Conservation (phyloP, 2,329 filamentous ascomycete genomes). For the Neofusicoccum umdonicola region DNA sequence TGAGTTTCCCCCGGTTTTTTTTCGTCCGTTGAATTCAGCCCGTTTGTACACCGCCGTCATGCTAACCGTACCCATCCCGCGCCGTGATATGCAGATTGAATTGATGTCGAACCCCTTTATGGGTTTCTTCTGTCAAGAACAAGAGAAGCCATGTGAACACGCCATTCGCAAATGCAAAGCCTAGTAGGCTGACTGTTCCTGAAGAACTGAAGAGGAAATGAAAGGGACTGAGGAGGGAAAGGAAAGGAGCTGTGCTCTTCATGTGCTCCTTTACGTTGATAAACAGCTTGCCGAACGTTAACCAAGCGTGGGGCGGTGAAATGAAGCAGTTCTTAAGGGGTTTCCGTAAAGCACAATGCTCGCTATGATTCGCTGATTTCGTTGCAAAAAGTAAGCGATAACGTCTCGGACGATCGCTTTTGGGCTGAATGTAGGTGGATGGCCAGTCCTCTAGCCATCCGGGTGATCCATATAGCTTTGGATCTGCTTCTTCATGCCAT, state of each 20-base stretch:
- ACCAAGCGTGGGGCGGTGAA: neutral
- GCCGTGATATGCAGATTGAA: neutral
- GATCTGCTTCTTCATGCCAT: constrained; percentile 60
- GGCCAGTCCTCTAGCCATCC: neutral
- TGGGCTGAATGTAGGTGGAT: neutral
- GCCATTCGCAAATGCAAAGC: neutral
- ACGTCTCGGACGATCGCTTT: neutral
- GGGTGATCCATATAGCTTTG: constrained; percentile 18
- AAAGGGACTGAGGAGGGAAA: neutral
- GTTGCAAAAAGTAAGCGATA: neutral
- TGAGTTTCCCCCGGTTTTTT: neutral
- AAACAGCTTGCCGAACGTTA: neutral
- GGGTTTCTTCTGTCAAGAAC: neutral
- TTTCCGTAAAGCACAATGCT: neutral
- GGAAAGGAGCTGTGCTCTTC: neutral
- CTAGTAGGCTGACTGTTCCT: neutral
- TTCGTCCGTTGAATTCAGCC: neutral
- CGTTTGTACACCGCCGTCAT: neutral
- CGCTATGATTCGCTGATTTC: neutral
- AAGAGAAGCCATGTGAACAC: neutral
- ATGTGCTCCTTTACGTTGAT: neutral
- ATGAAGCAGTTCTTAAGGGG: neutral
- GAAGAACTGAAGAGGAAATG: neutral
- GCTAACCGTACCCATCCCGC: neutral
- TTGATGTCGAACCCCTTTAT: neutral